Evolutionary conservation across 1,284 basidiomycete species (phyloP), one percentile per base, ranked within the genome.

Genomic region (Earliella scabrosa): DNA sequence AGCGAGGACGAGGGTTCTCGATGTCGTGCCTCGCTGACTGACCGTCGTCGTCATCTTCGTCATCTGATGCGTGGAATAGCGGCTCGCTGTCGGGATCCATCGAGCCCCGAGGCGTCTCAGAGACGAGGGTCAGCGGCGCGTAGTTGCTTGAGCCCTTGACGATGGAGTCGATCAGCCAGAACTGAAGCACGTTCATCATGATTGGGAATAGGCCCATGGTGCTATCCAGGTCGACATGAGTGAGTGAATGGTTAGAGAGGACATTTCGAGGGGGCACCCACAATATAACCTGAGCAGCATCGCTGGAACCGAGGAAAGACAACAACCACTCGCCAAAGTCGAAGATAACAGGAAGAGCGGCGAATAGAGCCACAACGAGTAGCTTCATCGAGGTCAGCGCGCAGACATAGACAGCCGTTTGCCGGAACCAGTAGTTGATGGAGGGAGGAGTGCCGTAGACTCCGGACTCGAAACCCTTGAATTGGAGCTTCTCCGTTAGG

Each of bases 171-270:
- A 92, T 92, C 46, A 92, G 75, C 91, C 91, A 93, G 77, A 93
- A 93, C 70, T 97, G 94, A 18, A 95, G 63, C 45, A 95, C 77
- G 71, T 95, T 98, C 95, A 97, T 97, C 55, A 90, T 79, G 58
- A 96, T 88, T 1, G 96, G 96, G 75, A 97, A 96, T 45, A 98
- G 71, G 52, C 94, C 93, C 92, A 98, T 97, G 32, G 88, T 88
- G 66, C 90, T 92, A 63, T 13, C 36, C 31, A 56, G 29, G 3
- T 2, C 10, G 35, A 1, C 8, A 23, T 27, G 44, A 32, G 45
- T 49, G 48, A 62, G 11, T 59, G 48, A 16, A 9, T 41, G 3
- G 11, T 13, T 27, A 20, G 3, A 11, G 35, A 27, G 43, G 40
- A n/a, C 31, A 3, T 8, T 14, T 29, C 50, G 32, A 18, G 14